phyloP scores from a whole-genome alignment of 192 early-diverging fungal genomes.

The Linnemannia exigua region DNA sequence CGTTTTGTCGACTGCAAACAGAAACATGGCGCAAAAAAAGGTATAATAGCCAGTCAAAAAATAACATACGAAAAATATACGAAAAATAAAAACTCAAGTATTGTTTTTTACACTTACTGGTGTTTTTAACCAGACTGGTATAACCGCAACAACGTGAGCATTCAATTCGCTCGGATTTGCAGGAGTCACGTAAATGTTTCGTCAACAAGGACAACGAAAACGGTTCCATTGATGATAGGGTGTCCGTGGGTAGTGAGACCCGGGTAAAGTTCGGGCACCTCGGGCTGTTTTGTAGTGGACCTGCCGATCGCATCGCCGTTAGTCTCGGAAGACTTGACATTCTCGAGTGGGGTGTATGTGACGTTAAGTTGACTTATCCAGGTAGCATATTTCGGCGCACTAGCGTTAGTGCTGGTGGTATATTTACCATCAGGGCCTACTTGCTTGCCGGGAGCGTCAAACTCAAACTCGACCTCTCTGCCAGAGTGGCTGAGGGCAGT shows the following conservation, averaged over 20 bases:
- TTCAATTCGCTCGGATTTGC: slow-evolving; percentile 41
- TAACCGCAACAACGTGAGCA: slow-evolving; percentile 44
- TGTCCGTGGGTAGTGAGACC: slow-evolving; percentile 35
- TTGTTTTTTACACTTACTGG: not conserved
- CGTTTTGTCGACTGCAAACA: not conserved
- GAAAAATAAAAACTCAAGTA: not conserved
- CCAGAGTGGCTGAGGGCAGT: slow-evolving; percentile 25
- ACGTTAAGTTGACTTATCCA: slow-evolving; percentile 52
- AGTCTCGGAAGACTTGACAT: slow-evolving; percentile 16
- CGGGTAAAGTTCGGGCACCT: slow-evolving; percentile 13
- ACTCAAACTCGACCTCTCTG: slow-evolving; percentile 31
- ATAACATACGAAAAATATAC: not conserved
- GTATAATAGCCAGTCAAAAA: not conserved
- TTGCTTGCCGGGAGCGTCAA: slow-evolving; percentile 31
- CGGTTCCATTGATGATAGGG: slow-evolving; percentile 52
- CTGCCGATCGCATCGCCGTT: not conserved
- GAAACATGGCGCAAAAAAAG: not conserved
- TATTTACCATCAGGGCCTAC: slow-evolving; percentile 48
- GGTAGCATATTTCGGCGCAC: slow-evolving; percentile 31
- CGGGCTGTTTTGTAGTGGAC: slow-evolving; percentile 45
- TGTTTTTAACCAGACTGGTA: slow-evolving; percentile 45
- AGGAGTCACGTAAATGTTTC: slow-evolving; percentile 38
- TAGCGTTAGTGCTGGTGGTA: slow-evolving; percentile 22
- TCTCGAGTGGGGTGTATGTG: slow-evolving; percentile 38
- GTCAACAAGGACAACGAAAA: slow-evolving; percentile 47